Percentiles rank a stretch among this genome's conserved stretches.
These are phyloP conservation scores for Boletus speciosus DNA, from an alignment of 768 basidiomycete genomes.

Conservation along the genomic window DNA sequence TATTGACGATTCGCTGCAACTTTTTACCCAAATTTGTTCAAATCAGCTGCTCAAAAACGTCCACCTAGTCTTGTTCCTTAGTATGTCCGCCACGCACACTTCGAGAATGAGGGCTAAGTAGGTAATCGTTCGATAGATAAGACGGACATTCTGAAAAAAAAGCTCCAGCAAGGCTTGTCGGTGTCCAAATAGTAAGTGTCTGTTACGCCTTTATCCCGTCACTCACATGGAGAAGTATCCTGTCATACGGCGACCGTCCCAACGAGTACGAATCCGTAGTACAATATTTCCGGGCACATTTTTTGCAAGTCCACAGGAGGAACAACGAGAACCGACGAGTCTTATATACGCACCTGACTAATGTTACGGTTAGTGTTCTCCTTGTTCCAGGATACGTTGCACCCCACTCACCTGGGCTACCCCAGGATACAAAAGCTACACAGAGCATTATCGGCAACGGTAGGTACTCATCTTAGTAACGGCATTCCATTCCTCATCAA, in stretches of 20 bases:
- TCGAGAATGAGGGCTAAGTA: background rate
- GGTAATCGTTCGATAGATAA: conserved; percentile 46
- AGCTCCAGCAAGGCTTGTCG: conserved; percentile 63
- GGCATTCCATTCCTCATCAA: conserved; percentile 5
- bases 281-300: conserved; percentile 85
- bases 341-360: conserved; percentile 80
- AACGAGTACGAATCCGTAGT: conserved; percentile 81
- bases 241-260: conserved; percentile 75
- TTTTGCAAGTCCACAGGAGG: conserved; percentile 71
- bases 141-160: conserved; percentile 71
- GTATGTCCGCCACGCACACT: conserved; percentile 33
- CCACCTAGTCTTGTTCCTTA: conserved; percentile 55
- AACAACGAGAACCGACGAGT: conserved; percentile 79
- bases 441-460: conserved; percentile 82
- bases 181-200: conserved; percentile 75
- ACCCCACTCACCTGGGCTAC: background rate
- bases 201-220: background rate
- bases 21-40: conserved; percentile 83
- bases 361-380: conserved; percentile 57
- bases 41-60: conserved; percentile 75
- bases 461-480: conserved; percentile 30
- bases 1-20: conserved; percentile 84
- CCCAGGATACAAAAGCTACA: conserved; percentile 77
- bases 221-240: conserved; percentile 49
- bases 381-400: background rate